These are phyloP conservation scores for Wickerhamomyces alni DNA, from an alignment of 805 yeast genomes.

Conservation along the genomic window DNA sequence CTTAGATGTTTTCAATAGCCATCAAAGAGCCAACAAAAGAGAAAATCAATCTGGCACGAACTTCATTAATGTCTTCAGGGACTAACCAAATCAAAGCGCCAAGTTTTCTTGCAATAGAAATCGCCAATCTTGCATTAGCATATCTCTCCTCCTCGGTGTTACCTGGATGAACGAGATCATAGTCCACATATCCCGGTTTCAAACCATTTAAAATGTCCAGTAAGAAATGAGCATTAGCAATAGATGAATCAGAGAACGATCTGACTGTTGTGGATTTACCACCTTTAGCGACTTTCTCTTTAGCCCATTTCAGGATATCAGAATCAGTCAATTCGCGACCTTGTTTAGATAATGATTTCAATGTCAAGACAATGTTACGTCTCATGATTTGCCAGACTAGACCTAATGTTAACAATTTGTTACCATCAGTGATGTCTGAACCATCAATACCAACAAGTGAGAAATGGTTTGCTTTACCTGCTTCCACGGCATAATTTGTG, in stretches of 20 bases:
- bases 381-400: conserved; percentile 99
- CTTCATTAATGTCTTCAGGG: conserved; percentile 99
- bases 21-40: conserved; percentile 95
- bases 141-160: conserved; percentile 77
- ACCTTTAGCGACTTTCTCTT: conserved; percentile 76
- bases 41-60: conserved; percentile 85
- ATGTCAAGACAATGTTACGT: conserved; percentile 83
- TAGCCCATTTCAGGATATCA: conserved; percentile 94
- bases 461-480: conserved; percentile 88
- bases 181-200: conserved; percentile 97
- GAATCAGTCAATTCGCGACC: conserved; percentile 76
- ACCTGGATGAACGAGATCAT: conserved; percentile 81
- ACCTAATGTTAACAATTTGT: conserved; percentile 81
- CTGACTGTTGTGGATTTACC: conserved; percentile 71
- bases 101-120: conserved; percentile 94
- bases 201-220: conserved; percentile 88
- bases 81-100: conserved; percentile 98
- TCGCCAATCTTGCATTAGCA: conserved; percentile 94
- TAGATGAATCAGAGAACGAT: conserved; percentile 76
- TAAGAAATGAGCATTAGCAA: conserved; percentile 74
- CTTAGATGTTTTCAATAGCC: conserved; percentile 42
- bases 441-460: conserved; percentile 98
- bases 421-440: conserved; percentile 93
- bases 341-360: conserved; percentile 56
- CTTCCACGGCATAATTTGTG: conserved; percentile 96